Conservation (phyloP, 2,329 filamentous ascomycete species). For the Colletotrichum karsti region DNA sequence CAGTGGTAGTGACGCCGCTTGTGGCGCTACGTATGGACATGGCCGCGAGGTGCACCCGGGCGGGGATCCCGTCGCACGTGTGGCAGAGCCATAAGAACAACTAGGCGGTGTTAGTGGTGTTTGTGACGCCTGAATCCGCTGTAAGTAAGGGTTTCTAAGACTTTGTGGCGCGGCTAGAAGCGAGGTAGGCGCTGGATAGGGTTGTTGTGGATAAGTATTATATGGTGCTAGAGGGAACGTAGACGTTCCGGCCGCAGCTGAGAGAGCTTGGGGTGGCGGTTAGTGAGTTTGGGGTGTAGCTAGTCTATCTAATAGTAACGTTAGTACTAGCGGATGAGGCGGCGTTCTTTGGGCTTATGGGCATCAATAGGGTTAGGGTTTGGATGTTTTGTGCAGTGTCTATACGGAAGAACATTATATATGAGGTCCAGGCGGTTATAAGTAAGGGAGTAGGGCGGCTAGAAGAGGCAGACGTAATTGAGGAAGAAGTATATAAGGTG, state of each 20-base stretch:
- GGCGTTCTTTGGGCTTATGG: neutral
- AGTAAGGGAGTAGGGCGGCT: too few species aligned
- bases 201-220: neutral
- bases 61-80: conserved; percentile 3
- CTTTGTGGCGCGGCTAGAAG: neutral
- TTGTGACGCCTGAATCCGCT: neutral
- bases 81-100: neutral
- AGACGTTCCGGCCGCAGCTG: neutral
- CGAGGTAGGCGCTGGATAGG: neutral
- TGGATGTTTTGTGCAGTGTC: too few species aligned
- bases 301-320: neutral
- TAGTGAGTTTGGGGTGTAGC: neutral
- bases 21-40: conserved; percentile 20
- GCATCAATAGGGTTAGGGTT: too few species aligned
- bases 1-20: conserved; percentile 25
- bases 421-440: neutral
- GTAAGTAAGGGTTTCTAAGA: neutral
- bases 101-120: neutral
- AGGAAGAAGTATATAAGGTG: too few species aligned
- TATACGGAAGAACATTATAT: neutral
- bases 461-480: too few species aligned
- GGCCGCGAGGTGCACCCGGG: neutral
- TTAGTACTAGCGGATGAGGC: neutral
- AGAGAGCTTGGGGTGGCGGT: neutral
- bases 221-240: neutral